Evolutionary conservation across 1,284 basidiomycete genomes (phyloP).

Genomic region (Cystobasidium pallidum): DNA sequence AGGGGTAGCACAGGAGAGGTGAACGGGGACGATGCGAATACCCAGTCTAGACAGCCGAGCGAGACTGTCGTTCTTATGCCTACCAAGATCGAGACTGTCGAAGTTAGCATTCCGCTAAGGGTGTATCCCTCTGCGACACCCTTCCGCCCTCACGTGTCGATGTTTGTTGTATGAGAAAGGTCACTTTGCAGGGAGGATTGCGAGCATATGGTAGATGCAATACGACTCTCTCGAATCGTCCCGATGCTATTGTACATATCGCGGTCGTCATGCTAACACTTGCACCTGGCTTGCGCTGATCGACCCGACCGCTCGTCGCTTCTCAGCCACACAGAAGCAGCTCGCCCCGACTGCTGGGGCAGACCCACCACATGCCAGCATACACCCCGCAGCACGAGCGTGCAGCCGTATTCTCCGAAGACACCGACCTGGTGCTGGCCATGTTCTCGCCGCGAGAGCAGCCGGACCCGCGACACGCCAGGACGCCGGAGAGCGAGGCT

Average conservation of each 20-base stretch:
- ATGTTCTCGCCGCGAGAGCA: neutral
- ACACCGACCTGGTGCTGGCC: constrained; percentile 20
- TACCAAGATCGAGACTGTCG: constrained; percentile 73
- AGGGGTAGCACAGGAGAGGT: neutral
- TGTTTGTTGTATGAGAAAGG: constrained; percentile 17
- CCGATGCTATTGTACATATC: too few relatives aligned
- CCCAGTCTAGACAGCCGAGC: neutral
- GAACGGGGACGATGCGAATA: neutral
- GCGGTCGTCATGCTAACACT: too few relatives aligned
- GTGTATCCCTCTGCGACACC: constrained; percentile 67
- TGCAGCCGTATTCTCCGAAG: neutral
- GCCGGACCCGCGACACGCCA: too few relatives aligned
- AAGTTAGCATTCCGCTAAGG: constrained; percentile 85
- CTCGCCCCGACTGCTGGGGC: too few relatives aligned
- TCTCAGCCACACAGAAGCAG: too few relatives aligned
- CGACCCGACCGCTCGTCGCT: too few relatives aligned
- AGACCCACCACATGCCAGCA: neutral
- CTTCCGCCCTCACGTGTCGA: constrained; percentile 37
- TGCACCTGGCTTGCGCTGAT: too few relatives aligned
- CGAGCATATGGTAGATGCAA: too few relatives aligned
- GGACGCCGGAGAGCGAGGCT: neutral
- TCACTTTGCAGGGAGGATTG: too few relatives aligned
- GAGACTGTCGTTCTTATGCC: constrained; percentile 64
- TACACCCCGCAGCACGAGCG: constrained; percentile 13
- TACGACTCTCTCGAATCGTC: too few relatives aligned